Conservation (phyloP, 140 eudicot genomes). For the Flaveria floridana region DNA sequence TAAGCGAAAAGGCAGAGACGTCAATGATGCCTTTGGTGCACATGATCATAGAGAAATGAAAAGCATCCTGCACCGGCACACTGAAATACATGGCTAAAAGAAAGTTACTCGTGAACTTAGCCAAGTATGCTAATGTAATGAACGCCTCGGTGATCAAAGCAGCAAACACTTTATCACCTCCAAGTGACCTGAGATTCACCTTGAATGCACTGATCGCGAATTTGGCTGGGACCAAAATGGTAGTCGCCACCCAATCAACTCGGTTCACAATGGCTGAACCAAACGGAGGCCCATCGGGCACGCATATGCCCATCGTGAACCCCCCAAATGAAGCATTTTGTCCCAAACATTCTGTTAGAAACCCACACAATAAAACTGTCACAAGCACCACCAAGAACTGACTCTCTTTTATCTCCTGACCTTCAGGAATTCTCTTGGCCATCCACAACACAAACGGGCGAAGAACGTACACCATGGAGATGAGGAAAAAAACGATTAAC, state of each 20-base stretch:
- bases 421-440: conserved; percentile 50
- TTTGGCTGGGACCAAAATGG: conserved; percentile 55
- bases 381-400: conserved; percentile 43
- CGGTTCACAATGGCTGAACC: conserved; percentile 50
- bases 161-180: conserved; percentile 20
- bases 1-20: conserved; percentile 28
- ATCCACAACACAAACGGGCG: conserved; percentile 45
- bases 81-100: conserved; percentile 38
- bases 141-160: conserved; percentile 29
- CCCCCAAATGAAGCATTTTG: conserved; percentile 45
- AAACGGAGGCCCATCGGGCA: conserved; percentile 56
- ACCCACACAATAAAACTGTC: conserved; percentile 41
- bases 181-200: conserved; percentile 33
- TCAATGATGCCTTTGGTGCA: conserved; percentile 66
- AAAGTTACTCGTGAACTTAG: conserved; percentile 47
- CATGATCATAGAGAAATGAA: conserved; percentile 52
- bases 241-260: conserved; percentile 40
- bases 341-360: conserved; percentile 40
- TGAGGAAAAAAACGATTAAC: conserved; percentile 1
- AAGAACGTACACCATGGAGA: conserved; percentile 22
- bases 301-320: conserved; percentile 48
- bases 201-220: conserved; percentile 47
- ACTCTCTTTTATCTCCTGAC: conserved; percentile 44
- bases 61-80: conserved; percentile 46
- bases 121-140: conserved; percentile 44